A percentile compares a stretch with the other conserved stretches of the same genome.
Evolutionary conservation across 768 basidiomycete genomes (phyloP).

Genomic region (Kondoa malvinella): DNA sequence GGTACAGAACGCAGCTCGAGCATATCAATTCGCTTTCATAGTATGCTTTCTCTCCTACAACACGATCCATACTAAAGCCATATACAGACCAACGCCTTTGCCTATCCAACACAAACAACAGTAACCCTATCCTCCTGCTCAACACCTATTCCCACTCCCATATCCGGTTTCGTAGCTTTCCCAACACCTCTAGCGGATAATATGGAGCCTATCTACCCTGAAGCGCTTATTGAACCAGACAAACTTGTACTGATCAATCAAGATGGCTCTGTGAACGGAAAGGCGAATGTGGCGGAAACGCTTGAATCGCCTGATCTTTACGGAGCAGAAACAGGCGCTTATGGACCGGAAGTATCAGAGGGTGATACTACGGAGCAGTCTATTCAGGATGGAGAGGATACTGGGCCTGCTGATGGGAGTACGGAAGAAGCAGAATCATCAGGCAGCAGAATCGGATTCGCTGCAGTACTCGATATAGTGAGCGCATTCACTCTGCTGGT

Average conservation of each 20-base stretch:
- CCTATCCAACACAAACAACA: neutral
- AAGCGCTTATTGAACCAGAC: neutral
- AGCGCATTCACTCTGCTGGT: no score
- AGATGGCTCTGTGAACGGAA: neutral
- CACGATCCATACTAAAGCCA: neutral
- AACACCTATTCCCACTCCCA: neutral
- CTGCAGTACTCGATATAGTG: no score
- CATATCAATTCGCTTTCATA: neutral
- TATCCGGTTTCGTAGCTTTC: neutral
- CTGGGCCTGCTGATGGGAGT: no score
- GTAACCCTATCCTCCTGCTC: neutral
- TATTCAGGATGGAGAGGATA: no score
- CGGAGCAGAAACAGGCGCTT: no score
- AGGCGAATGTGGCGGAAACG: neutral
- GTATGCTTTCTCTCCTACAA: neutral
- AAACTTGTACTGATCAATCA: neutral
- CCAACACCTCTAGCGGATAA: neutral
- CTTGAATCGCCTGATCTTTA: neutral
- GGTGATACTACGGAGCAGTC: no score
- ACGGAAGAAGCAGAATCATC: no score
- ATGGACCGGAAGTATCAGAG: no score
- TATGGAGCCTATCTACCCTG: neutral
- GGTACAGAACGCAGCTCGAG: neutral
- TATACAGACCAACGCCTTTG: neutral
- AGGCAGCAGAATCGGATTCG: no score